Percentiles rank a stretch among this genome's conserved stretches.
phyloP scores from a whole-genome alignment of 768 basidiomycete species.

The Pleurotus pulmonarius region DNA sequence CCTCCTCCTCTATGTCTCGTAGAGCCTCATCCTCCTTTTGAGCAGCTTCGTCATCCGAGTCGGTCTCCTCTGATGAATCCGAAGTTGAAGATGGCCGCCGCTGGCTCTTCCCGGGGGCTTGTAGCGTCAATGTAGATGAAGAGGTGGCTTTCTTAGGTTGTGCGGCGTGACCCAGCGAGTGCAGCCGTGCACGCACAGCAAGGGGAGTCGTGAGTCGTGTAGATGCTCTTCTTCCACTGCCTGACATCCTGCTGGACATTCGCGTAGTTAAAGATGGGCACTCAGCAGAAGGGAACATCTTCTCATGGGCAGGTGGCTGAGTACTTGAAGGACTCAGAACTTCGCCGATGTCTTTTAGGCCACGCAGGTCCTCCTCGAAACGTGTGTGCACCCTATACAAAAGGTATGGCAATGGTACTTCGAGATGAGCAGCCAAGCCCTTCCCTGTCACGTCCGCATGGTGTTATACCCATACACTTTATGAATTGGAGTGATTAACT shows the following conservation, averaged over 20 bases:
- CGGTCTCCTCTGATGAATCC: slow-evolving; percentile 47
- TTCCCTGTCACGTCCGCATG: slow-evolving; percentile 54
- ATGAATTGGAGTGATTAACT: slow-evolving; percentile 23
- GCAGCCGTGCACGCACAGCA: slow-evolving; percentile 68
- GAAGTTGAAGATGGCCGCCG: slow-evolving; percentile 45
- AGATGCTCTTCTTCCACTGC: slow-evolving; percentile 31
- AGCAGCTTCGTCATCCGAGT: slow-evolving; percentile 61
- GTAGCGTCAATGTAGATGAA: slow-evolving; percentile 72
- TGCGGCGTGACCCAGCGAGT: slow-evolving; percentile 57
- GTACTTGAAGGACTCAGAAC: slow-evolving; percentile 47
- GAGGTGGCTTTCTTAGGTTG: slow-evolving; percentile 55
- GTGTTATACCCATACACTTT: neutral
- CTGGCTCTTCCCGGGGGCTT: slow-evolving; percentile 39
- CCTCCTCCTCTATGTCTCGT: slow-evolving; percentile 61
- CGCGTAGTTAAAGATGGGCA: slow-evolving; percentile 26
- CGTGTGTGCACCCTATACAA: slow-evolving; percentile 80
- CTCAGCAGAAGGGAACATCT: slow-evolving; percentile 13
- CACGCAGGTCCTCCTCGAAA: slow-evolving; percentile 82
- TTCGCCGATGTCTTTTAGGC: slow-evolving; percentile 68
- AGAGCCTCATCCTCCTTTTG: slow-evolving; percentile 70
- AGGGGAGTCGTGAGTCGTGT: slow-evolving; percentile 51
- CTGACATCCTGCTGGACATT: slow-evolving; percentile 26
- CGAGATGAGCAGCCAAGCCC: slow-evolving; percentile 72
- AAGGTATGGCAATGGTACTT: slow-evolving; percentile 81
- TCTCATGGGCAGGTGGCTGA: slow-evolving; percentile 23